phyloP scores from a whole-genome alignment of 495 filamentous ascomycete species.

The Hyaloscypha hepaticicola region DNA sequence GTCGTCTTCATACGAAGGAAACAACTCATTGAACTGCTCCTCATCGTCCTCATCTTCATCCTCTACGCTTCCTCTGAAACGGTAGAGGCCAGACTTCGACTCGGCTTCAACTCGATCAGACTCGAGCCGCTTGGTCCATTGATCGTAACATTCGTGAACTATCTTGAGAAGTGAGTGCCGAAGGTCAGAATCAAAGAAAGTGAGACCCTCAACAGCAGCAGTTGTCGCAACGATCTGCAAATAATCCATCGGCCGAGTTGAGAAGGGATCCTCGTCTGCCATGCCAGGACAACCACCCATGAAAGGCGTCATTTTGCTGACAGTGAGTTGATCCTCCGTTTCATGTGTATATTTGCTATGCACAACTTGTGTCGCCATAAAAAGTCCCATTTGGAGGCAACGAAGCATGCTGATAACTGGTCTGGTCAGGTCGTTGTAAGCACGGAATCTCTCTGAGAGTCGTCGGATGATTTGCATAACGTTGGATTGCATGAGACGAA shows the following conservation, averaged over 20 bases:
- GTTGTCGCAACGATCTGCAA: constrained; percentile 41
- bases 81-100: constrained; percentile 71
- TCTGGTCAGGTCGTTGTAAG: constrained; percentile 79
- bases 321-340: constrained; percentile 17
- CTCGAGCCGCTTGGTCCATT: constrained; percentile 74
- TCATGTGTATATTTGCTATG: constrained; percentile 24
- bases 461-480: constrained; percentile 65
- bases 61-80: constrained; percentile 70
- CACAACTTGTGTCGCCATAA: constrained; percentile 48
- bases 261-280: constrained; percentile 27
- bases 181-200: constrained; percentile 35
- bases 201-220: constrained; percentile 41
- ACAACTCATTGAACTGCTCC: constrained; percentile 73
- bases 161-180: constrained; percentile 46
- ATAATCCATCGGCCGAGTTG: constrained; percentile 48
- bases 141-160: constrained; percentile 68
- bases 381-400: constrained; percentile 74
- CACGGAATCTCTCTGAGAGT: constrained; percentile 63
- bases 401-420: constrained; percentile 80
- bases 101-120: constrained; percentile 71
- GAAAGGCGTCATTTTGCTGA: constrained; percentile 59
- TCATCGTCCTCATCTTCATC: constrained; percentile 76
- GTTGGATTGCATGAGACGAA: constrained; percentile 66
- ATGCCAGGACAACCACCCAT: constrained; percentile 48
- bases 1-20: constrained; percentile 69